Conservation (phyloP, 176 grass and related monocot species). For the Panicum miliaceum region DNA sequence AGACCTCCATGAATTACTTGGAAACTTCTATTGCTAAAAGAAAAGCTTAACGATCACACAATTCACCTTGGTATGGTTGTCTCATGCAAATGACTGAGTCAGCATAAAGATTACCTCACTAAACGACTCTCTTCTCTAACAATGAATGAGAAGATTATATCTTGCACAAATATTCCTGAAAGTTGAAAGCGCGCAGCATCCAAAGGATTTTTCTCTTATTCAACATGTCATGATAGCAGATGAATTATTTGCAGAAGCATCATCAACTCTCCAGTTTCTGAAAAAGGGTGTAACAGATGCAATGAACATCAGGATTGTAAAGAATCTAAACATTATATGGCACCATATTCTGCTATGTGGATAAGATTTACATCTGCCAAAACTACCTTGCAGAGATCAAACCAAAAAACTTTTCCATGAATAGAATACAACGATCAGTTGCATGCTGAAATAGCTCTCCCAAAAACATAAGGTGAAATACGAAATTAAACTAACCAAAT, state of each 20-base stretch:
- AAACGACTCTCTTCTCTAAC: not conserved
- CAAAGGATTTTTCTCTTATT: constrained; percentile 8
- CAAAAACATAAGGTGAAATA: not conserved
- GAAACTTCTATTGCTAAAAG: constrained; percentile 33
- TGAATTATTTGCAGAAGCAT: constrained; percentile 23
- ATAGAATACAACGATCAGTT: not conserved
- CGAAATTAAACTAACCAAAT: constrained; percentile 17
- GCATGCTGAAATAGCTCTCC: constrained; percentile 13
- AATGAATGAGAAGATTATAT: constrained; percentile 13
- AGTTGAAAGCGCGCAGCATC: not conserved
- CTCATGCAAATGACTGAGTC: not conserved
- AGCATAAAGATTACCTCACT: constrained; percentile 18
- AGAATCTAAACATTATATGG: not conserved
- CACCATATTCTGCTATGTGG: not conserved
- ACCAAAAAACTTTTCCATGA: not conserved
- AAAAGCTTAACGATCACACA: not conserved
- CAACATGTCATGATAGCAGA: not conserved
- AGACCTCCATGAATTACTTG: constrained; percentile 20
- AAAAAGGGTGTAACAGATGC: not conserved
- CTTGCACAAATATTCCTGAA: constrained; percentile 17
- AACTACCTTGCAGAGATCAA: not conserved
- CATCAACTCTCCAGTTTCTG: not conserved
- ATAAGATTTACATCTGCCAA: not conserved
- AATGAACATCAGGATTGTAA: not conserved
- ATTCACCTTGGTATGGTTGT: constrained; percentile 37